Evolutionary conservation across 2,329 filamentous ascomycete genomes (phyloP).

Genomic region (Xylaria sp.): DNA sequence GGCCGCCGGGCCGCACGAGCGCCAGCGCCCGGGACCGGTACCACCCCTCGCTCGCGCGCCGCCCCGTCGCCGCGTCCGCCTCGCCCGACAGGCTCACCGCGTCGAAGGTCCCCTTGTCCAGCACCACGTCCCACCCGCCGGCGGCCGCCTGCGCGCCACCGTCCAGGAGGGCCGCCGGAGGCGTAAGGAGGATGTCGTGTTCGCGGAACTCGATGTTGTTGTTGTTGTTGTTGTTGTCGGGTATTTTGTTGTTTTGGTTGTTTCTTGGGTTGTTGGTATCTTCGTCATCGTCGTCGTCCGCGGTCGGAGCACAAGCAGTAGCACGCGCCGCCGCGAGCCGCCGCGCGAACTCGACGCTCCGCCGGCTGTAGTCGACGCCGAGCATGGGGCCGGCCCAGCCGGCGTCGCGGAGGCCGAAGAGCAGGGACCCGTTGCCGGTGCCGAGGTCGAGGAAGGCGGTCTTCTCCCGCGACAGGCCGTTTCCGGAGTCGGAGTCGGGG

Average conservation of each 20-base stretch:
- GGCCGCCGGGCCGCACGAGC: slow-evolving; percentile 70
- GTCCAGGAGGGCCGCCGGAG: slow-evolving; percentile 42
- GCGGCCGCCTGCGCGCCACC: slow-evolving; percentile 9
- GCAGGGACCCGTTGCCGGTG: slow-evolving; percentile 89
- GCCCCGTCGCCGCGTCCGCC: slow-evolving; percentile 49
- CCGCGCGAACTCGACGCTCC: slow-evolving; percentile 73
- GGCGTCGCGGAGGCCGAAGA: slow-evolving; percentile 74
- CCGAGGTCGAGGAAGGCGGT: slow-evolving; percentile 81
- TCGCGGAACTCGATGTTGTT: slow-evolving; percentile 48
- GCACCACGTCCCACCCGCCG: slow-evolving; percentile 85
- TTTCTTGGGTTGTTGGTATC: too few species aligned
- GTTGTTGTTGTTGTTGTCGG: slow-evolving; percentile 26
- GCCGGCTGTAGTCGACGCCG: slow-evolving; percentile 84
- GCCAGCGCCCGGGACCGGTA: slow-evolving; percentile 71
- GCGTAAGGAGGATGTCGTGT: slow-evolving; percentile 65
- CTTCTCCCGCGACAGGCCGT: too few species aligned
- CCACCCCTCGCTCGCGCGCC: slow-evolving; percentile 70
- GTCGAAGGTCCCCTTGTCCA: slow-evolving; percentile 99
- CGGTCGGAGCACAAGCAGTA: slow-evolving; percentile 16
- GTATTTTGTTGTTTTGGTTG: too few species aligned
- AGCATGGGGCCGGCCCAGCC: slow-evolving; percentile 71
- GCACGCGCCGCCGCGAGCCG: slow-evolving; percentile 56
- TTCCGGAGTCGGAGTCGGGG: slow-evolving; percentile 90
- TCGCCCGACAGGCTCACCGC: slow-evolving; percentile 78
- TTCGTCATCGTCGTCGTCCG: too few species aligned